Evolutionary conservation across 306 rosid genomes (phyloP), one percentile per base, ranked within the genome.

Genomic region (Cucumis hystrix): DNA sequence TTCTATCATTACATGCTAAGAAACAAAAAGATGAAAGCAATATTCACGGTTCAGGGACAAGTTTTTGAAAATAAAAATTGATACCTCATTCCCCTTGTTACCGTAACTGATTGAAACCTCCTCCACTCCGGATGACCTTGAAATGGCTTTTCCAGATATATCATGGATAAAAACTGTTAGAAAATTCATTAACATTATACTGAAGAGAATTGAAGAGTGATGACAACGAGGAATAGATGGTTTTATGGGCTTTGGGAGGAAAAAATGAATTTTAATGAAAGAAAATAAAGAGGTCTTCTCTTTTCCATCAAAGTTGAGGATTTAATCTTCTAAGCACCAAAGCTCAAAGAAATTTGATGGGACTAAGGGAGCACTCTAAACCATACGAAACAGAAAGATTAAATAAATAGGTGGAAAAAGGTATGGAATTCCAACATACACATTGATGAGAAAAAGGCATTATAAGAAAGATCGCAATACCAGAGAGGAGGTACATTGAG

Each of bases 21-120:
- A n/a, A 21, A 69, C 4, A 43, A 69, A 43, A 43, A 41, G 75
- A 43, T 6, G 20, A 69, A 43, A 69, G 7, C 39, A 69, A 21
- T 43, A 21, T 21, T 21, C 14, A 9, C 33, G 43, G 20, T 49
- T 47, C 55, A 49, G 8, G 16, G 7, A 70, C 35, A 47, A 70
- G 20, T 49, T 43, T 12, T 59, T 40, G 18, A 58, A 17, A 68
- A 54, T 47, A 76, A 49, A 28, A 64, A 64, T 54, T 2, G 77
- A 81, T 89, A 95, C 99, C 99, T 92, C 97, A 73, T 90, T 92
- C 64, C 97, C 99, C 80, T 95, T 95, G 92, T 86, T 84, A 77
- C 97, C 97, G 61, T 95, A 92, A 64, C 99, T 92, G 78, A 95
- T 92, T 83, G 89, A 83, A 82, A 95, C 91, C 83, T 95, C 96